Base-by-base conservation (phyloP, 306 rosid species). In the Corylus avellana region DNA sequence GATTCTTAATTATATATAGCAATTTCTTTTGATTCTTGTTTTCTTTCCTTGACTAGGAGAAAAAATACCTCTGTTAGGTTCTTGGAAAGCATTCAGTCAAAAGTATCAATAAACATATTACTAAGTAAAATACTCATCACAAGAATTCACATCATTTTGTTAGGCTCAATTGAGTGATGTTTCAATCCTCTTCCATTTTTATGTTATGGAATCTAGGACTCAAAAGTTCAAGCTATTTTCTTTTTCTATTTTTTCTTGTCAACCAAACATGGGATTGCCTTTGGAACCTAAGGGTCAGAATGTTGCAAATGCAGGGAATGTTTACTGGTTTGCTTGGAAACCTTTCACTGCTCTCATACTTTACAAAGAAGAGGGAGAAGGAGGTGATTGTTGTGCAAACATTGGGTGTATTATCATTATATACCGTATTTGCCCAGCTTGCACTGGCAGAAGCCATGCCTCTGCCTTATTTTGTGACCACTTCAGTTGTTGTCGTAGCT, bases 381-480 rank as follows among this genome's bases (percentile, higher is more conserved):
- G 98, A 91, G 87, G 98, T 90, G 10, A 82, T 92, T 80, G 82
- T 91, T 13, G 95, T 92, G 78, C 97, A 92, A 86, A 88, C 97
- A 76, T 80, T 92, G 84, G 97, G 97, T 11, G 94, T 70, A 37
- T 69, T 89, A 71, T 80, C 97, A 4, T 81, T 88, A 56, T 93
- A 77, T 80, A 87, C 84, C 20, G 97, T 93, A 75, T 73, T 93
- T 69, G 73, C 87, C 39, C 97, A 93, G 90, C 89, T 90, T 73
- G 87, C 97, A 39, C 74, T 91, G 82, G 98, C 98, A 5, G 97
- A 86, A 86, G 87, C 92, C 57, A 91, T 93, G 98, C 97, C 98
- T 55, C 81, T 90, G 48, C 86, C 95, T 69, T 85, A 86, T 86
- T 93, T 93, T 73, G 62, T 84, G 61, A 85, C 83, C 14, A 93